phyloP scores from a whole-genome alignment of 2,329 filamentous ascomycete species.

The Raffaelea arxii region DNA sequence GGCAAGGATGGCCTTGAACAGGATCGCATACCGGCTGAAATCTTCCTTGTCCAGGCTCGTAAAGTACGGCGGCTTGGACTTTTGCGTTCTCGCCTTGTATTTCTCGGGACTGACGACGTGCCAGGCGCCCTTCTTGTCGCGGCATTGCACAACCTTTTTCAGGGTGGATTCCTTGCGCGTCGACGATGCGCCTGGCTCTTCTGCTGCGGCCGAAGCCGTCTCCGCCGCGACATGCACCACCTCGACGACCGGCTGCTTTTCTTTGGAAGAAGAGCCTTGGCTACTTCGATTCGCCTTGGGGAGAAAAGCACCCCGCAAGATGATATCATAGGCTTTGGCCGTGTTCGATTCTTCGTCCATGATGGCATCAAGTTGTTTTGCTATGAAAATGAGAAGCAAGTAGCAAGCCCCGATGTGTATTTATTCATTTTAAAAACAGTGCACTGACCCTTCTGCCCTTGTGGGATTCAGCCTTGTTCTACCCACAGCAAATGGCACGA shows the following conservation, averaged over 20 bases:
- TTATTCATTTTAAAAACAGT: too few species aligned
- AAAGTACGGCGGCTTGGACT: slow-evolving; percentile 2
- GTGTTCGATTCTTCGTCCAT: slow-evolving; percentile 4
- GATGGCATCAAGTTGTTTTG: neutral
- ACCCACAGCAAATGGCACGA: too few species aligned
- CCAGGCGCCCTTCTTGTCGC: slow-evolving; percentile 3
- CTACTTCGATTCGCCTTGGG: slow-evolving; percentile 5
- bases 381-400: neutral
- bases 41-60: slow-evolving; percentile 1
- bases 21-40: slow-evolving; percentile 3
- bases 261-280: too few species aligned
- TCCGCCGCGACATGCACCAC: too few species aligned
- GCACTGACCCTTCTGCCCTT: too few species aligned
- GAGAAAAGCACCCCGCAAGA: slow-evolving; percentile 2
- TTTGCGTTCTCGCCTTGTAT: slow-evolving; percentile 3
- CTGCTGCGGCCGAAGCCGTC: neutral
- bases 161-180: slow-evolving; percentile 3
- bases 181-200: neutral
- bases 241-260: too few species aligned
- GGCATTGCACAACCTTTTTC: slow-evolving; percentile 6
- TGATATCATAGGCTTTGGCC: slow-evolving; percentile 4
- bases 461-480: too few species aligned
- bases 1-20: slow-evolving; percentile 1
- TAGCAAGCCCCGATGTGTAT: too few species aligned
- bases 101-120: slow-evolving; percentile 3